phyloP scores from a whole-genome alignment of 2,329 filamentous ascomycete genomes.

The Mollisia scopiformis region DNA sequence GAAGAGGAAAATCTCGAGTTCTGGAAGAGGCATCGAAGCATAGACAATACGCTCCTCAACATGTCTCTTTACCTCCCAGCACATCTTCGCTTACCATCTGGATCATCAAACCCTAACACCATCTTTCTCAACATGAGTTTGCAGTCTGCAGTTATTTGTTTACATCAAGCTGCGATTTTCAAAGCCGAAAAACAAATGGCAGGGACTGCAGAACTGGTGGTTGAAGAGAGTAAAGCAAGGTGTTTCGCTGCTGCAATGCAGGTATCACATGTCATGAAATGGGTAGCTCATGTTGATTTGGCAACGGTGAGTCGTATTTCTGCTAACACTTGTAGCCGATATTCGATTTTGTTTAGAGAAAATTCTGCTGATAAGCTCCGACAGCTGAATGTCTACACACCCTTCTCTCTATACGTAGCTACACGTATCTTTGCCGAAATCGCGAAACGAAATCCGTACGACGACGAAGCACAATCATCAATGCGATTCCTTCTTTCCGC shows the following conservation, averaged over 20 bases:
- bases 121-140: conserved; percentile 95
- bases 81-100: conserved; percentile 69
- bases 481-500: conserved; percentile 8
- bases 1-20: conserved; percentile 48
- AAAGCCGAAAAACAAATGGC: conserved; percentile 88
- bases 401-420: conserved; percentile 8
- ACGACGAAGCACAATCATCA: not conserved
- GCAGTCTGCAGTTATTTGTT: conserved; percentile 89
- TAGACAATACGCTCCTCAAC: conserved; percentile 87
- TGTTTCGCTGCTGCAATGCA: conserved; percentile 78
- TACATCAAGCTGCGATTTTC: conserved; percentile 90
- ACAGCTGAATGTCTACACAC: conserved; percentile 12
- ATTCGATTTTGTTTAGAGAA: not conserved
- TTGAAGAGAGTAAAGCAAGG: conserved; percentile 84
- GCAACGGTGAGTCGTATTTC: not conserved
- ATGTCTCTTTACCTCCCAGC: conserved; percentile 80
- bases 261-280: conserved; percentile 11
- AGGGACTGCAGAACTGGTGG: conserved; percentile 59
- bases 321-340: not conserved
- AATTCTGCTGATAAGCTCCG: not conserved
- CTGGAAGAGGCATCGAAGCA: conserved; percentile 86
- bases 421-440: conserved; percentile 8
- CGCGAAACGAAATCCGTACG: not conserved
- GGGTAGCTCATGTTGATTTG: conserved; percentile 10
- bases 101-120: conserved; percentile 55